A percentile compares a stretch with the other conserved stretches of the same genome.
Evolutionary conservation across 176 grass and related monocot species (phyloP).

Genomic region (Hsuehochloa calcarea): DNA sequence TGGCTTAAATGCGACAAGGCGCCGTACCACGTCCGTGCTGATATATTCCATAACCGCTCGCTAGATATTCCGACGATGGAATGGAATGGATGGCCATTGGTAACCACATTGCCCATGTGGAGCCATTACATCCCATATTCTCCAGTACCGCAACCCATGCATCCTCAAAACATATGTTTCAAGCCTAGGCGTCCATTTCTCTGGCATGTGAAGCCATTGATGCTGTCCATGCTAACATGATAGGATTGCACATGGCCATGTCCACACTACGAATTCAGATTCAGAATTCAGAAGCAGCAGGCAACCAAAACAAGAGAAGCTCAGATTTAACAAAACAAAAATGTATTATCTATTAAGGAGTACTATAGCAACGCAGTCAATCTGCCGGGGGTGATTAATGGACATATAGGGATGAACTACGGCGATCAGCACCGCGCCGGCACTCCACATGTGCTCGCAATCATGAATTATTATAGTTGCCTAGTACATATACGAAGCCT

Average conservation of each 20-base stretch:
- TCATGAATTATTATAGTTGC: constrained; percentile 17
- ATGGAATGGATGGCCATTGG: background rate
- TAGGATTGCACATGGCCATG: constrained; percentile 27
- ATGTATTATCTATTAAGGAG: background rate
- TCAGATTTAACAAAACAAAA: constrained; percentile 7
- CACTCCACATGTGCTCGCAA: background rate
- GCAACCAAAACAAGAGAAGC: background rate
- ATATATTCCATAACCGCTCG: background rate
- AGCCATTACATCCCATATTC: background rate
- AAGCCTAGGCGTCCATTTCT: background rate
- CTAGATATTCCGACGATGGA: background rate
- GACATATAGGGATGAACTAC: background rate
- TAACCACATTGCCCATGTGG: background rate
- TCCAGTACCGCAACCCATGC: background rate
- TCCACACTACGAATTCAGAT: background rate
- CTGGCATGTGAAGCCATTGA: constrained; percentile 25
- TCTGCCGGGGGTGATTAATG: constrained; percentile 38
- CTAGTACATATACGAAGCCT: constrained; percentile 31
- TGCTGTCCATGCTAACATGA: background rate
- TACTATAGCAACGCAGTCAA: constrained; percentile 17
- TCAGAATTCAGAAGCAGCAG: background rate
- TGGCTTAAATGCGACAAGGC: background rate
- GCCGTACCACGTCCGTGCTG: background rate
- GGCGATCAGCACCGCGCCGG: constrained; percentile 19
- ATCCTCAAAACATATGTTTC: background rate